phyloP scores from a whole-genome alignment of 176 grass and related monocot species.

The Rhynchospora breviuscula region DNA sequence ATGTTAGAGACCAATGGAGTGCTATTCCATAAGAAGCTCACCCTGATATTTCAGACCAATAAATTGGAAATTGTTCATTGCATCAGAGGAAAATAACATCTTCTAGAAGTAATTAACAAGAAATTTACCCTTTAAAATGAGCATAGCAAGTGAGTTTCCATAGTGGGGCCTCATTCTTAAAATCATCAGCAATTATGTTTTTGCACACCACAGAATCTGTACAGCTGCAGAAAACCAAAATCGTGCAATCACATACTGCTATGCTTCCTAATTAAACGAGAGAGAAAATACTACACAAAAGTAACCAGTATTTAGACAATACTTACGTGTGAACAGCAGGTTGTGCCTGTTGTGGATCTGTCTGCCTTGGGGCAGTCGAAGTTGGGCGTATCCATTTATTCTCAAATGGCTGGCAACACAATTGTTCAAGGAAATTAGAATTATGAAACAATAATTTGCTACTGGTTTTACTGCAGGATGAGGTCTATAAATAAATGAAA shows the following conservation, averaged over 20 bases:
- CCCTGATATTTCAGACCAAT: background rate
- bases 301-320: background rate
- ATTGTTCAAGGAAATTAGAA: constrained; percentile 7
- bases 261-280: background rate
- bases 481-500: background rate
- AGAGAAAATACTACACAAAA: background rate
- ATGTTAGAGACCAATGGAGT: background rate
- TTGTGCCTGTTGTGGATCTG: constrained; percentile 36
- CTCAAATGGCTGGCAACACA: constrained; percentile 58
- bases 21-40: background rate
- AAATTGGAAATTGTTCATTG: background rate
- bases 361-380: constrained; percentile 38
- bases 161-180: constrained; percentile 72
- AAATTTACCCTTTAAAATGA: constrained; percentile 51
- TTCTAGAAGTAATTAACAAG: background rate
- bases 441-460: background rate
- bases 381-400: constrained; percentile 70
- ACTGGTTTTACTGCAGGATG: background rate
- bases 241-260: background rate
- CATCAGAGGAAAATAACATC: background rate
- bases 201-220: constrained; percentile 67
- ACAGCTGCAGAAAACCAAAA: constrained; percentile 41
- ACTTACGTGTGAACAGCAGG: constrained; percentile 61
- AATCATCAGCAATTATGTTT: constrained; percentile 70
- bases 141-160: constrained; percentile 97